A percentile compares a stretch with the other conserved stretches of the same genome.
phyloP scores from a whole-genome alignment of 345 rosid species.

The Arabidopsis suecica region DNA sequence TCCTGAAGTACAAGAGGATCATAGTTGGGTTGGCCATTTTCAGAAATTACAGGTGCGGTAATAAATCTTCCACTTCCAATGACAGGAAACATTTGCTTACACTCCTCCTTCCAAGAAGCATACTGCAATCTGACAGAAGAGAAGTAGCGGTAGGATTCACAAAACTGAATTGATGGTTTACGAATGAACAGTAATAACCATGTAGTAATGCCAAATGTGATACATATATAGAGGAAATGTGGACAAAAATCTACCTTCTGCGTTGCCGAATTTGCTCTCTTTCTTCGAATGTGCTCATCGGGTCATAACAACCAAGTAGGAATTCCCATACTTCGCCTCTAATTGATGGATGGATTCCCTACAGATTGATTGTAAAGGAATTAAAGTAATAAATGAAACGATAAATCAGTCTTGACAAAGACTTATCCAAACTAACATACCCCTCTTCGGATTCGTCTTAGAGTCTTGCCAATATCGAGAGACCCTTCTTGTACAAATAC shows the following conservation, averaged over 20 bases:
- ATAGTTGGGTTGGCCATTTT: slow-evolving; percentile 76
- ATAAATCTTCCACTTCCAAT: slow-evolving; percentile 85
- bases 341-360: slow-evolving; percentile 97
- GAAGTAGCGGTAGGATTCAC: neutral
- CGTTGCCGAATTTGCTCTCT: slow-evolving; percentile 72
- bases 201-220: neutral
- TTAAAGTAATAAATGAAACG: neutral
- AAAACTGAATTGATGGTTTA: neutral
- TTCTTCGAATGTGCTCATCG: slow-evolving; percentile 83
- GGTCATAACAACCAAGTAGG: slow-evolving; percentile 90
- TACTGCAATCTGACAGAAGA: slow-evolving; percentile 67
- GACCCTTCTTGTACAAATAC: slow-evolving; percentile 82
- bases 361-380: neutral
- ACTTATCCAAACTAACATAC: slow-evolving; percentile 49
- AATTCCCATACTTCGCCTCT: slow-evolving; percentile 99
- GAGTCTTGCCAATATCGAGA: slow-evolving; percentile 82
- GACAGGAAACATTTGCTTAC: slow-evolving; percentile 71
- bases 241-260: slow-evolving; percentile 63
- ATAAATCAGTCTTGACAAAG: neutral
- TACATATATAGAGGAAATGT: slow-evolving; percentile 8
- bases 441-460: slow-evolving; percentile 83
- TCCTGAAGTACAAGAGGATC: slow-evolving; percentile 84
- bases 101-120: slow-evolving; percentile 80
- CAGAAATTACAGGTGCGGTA: slow-evolving; percentile 89
- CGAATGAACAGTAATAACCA: neutral